These are phyloP conservation scores for Phytopythium helicoides DNA, from an alignment of 352 stramenopile genomes.

Conservation along the genomic window DNA sequence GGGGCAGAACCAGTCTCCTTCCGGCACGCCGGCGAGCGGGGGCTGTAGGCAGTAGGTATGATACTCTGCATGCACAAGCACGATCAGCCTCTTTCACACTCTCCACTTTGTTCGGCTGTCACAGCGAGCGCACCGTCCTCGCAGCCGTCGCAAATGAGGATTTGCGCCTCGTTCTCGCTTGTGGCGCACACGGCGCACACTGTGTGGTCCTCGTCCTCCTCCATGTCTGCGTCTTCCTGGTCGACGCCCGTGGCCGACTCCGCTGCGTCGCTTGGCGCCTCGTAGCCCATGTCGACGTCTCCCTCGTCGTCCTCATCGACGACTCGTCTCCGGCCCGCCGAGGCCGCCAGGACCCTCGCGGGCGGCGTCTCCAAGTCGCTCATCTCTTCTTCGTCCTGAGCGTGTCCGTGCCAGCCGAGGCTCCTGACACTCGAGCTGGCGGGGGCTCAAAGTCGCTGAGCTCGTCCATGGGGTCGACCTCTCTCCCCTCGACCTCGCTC, in stretches of 20 bases:
- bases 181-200: conserved; percentile 42
- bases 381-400: too few relatives aligned
- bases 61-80: conserved; percentile 25
- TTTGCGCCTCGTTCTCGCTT: conserved; percentile 34
- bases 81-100: too few relatives aligned
- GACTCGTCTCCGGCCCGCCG: background rate
- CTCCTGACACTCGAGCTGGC: too few relatives aligned
- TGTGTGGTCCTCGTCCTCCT: conserved; percentile 20
- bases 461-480: conserved; percentile 66
- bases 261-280: background rate
- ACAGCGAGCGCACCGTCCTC: conserved; percentile 22
- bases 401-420: too few relatives aligned
- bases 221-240: background rate
- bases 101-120: too few relatives aligned
- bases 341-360: background rate
- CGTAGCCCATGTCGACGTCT: conserved; percentile 27
- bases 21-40: conserved; percentile 36
- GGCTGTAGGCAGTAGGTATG: conserved; percentile 62
- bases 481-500: conserved; percentile 40
- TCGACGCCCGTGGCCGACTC: too few relatives aligned
- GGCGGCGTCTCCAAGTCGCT: conserved; percentile 9
- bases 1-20: conserved; percentile 59
- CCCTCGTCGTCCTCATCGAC: conserved; percentile 5
- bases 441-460: conserved; percentile 57
- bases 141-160: conserved; percentile 58